Evolutionary conservation across 2,329 filamentous ascomycete genomes (phyloP), one percentile per base, ranked within the genome.

Genomic region (Claviceps purpurea): DNA sequence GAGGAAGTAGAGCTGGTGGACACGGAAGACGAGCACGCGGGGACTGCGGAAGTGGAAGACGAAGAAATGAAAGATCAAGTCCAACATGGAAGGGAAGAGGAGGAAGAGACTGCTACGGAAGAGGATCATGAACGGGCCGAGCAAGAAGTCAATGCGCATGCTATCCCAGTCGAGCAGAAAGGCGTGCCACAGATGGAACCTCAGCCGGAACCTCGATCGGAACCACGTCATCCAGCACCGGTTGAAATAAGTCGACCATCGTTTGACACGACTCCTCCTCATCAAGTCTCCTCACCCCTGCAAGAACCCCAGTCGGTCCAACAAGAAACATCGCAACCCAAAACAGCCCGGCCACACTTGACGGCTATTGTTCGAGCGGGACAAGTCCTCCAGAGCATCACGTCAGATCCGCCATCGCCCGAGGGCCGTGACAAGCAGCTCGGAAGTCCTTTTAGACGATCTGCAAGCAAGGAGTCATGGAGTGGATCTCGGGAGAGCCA

Each of bases 331-430:
- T 46, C 56, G 20, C 55, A 57, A 5, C 64, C 66, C 13, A 64
- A 62, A 41, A 63, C 61, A 2, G 54, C 58, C 14, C 71, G 75
- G 8, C 73, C 74, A 26, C 68, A 67, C 5, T 65, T 82, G 0
- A 80, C 77, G 5, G 77, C 78, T 1, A 80, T 80, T 39, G 73
- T 81, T n/a, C 70, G 77, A 46, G 78, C 72, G 26, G 78, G 77
- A 3, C 69, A 75, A 47, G 76, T 73, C 34, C 63, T 82, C 14
- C 78, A 81, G 58, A 77, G 71, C 53, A 74, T 81, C 40, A 77
- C 78, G 11, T 79, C 77, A 0, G 78, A 81, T 56, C 75, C 76
- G 7, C 76, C 77, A 0, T 80, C 78, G 0, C 78, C 78, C 1
- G 73, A 74, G 49, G 69, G 64, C 6, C 69, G 68, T n/a, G 74